Percentiles rank a stretch among this genome's conserved stretches.
phyloP scores from a whole-genome alignment of 179 eudicot genomes.

The Amaranthus tricolor region DNA sequence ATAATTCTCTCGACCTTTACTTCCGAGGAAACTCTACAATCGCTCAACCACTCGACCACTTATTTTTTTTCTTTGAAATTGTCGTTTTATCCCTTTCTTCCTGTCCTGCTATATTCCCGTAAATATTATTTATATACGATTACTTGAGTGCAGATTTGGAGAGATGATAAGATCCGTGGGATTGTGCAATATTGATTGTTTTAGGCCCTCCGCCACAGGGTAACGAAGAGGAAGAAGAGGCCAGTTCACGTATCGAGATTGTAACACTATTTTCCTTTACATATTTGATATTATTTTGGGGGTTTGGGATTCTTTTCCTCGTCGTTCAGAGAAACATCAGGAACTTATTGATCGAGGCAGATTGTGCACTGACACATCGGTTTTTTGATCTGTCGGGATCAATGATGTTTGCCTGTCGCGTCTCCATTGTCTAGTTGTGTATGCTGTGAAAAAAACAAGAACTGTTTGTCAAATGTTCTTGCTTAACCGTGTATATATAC shows the following conservation, averaged over 20 bases:
- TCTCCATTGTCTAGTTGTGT: constrained; percentile 16
- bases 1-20: too few relatives aligned
- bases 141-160: constrained; percentile 68
- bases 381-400: constrained; percentile 19
- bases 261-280: constrained; percentile 10
- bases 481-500: constrained; percentile 21
- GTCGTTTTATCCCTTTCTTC: too few relatives aligned
- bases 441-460: constrained; percentile 2
- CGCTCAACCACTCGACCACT: too few relatives aligned
- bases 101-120: too few relatives aligned
- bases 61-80: too few relatives aligned
- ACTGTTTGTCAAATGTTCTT: constrained; percentile 15
- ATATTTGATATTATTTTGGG: constrained; percentile 29
- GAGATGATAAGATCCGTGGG: constrained; percentile 82
- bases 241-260: constrained; percentile 24
- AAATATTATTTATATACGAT: too few relatives aligned
- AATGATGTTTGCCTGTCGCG: constrained; percentile 8
- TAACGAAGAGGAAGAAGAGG: constrained; percentile 30
- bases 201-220: constrained; percentile 68
- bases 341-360: constrained; percentile 14
- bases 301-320: constrained; percentile 20
- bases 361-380: constrained; percentile 15
- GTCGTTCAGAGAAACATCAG: constrained; percentile 14
- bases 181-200: constrained; percentile 91
- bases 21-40: too few relatives aligned